Evolutionary conservation across 768 basidiomycete species (phyloP).

Genomic region (Rossbeevera mucosa): DNA sequence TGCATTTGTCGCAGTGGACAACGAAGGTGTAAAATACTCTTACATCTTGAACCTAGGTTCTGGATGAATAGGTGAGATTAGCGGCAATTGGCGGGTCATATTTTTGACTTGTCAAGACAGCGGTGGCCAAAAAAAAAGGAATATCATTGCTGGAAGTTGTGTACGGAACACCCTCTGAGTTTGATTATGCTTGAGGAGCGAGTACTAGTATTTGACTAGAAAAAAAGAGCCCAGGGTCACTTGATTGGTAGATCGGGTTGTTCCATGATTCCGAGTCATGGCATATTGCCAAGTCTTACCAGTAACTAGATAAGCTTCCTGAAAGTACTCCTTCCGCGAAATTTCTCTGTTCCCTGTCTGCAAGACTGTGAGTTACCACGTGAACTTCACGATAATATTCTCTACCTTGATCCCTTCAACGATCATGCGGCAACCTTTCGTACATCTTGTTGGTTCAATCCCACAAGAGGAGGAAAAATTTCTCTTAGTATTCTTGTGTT

Average conservation of each 20-base stretch:
- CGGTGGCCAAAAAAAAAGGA: slow-evolving; percentile 27
- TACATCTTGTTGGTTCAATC: slow-evolving; percentile 14
- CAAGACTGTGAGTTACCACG: slow-evolving; percentile 12
- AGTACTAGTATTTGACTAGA: slow-evolving; percentile 38
- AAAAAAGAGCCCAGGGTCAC: slow-evolving; percentile 3
- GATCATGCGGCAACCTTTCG: slow-evolving; percentile 9
- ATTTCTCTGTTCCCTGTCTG: not conserved
- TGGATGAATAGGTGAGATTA: slow-evolving; percentile 39
- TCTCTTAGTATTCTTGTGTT: slow-evolving; percentile 18
- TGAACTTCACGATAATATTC: slow-evolving; percentile 24
- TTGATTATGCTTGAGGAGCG: slow-evolving; percentile 30
- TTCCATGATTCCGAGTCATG: not conserved
- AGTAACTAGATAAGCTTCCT: not conserved
- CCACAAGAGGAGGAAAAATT: slow-evolving; percentile 16
- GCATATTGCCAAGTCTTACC: not conserved
- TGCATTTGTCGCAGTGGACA: no score
- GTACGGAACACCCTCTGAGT: slow-evolving; percentile 30
- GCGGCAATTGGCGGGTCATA: slow-evolving; percentile 12
- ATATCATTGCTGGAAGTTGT: slow-evolving; percentile 32
- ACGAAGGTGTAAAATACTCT: slow-evolving; percentile 38
- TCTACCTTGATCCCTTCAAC: slow-evolving; percentile 25
- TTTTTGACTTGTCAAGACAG: slow-evolving; percentile 35
- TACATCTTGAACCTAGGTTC: slow-evolving; percentile 36
- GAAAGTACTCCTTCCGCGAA: not conserved
- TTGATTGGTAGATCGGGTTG: slow-evolving; percentile 1